phyloP scores from a whole-genome alignment of 192 early-diverging fungal genomes.

The Umbelopsis isabellina region DNA sequence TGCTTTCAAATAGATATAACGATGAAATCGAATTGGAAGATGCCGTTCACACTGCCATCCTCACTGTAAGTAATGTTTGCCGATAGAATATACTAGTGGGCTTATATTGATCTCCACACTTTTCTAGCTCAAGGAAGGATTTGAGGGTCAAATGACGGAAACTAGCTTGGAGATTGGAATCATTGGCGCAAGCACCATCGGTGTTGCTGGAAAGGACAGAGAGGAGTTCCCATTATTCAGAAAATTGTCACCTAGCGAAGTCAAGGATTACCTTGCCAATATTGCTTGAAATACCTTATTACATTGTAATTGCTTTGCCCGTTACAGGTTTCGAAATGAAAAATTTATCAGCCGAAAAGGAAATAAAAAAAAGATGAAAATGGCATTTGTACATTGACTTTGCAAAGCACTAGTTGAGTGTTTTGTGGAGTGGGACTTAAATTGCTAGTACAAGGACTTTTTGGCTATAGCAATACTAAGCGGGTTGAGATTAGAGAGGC shows the following conservation, averaged over 20 bases:
- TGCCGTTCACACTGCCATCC: conserved; percentile 97
- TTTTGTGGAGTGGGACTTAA: too few relatives aligned
- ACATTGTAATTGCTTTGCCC: conserved; percentile 6
- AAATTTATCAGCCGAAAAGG: conserved; percentile 1
- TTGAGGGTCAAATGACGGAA: conserved; percentile 98
- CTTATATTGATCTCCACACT: conserved; percentile 1
- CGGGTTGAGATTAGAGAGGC: too few relatives aligned
- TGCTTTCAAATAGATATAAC: conserved; percentile 60
- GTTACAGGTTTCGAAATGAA: conserved; percentile 5
- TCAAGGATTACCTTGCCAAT: conserved; percentile 98
- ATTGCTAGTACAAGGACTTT: too few relatives aligned
- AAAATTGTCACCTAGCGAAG: conserved; percentile 79
- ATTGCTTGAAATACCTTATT: conserved; percentile 63
- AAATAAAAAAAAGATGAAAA: conserved; percentile 7
- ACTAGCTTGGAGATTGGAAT: conserved; percentile 95
- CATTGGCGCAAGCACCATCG: conserved; percentile 59
- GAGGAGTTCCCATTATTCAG: conserved; percentile 75
- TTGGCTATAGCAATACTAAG: too few relatives aligned
- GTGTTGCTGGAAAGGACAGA: conserved; percentile 57
- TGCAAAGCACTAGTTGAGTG: not conserved
- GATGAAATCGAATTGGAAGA: conserved; percentile 97
- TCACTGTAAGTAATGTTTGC: conserved; percentile 60
- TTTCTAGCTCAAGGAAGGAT: conserved; percentile 89
- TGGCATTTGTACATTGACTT: not conserved
- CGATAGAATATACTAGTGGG: too few relatives aligned